A percentile compares a stretch with the other conserved stretches of the same genome.
These are phyloP conservation scores for Dendrobium chrysotoxum DNA, from an alignment of 106 monocot species.

Conservation along the genomic window DNA sequence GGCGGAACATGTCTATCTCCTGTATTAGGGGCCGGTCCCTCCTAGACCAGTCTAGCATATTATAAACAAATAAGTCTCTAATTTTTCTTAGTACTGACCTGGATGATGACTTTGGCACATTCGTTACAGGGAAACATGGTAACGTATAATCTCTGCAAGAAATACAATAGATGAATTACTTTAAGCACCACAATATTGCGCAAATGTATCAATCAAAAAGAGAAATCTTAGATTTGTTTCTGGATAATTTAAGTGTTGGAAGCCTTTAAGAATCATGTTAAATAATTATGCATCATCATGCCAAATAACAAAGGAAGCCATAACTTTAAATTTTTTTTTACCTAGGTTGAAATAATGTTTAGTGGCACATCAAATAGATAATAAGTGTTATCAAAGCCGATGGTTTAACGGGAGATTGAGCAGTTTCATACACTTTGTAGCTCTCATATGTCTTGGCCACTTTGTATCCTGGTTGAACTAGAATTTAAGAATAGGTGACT, in stretches of 20 bases:
- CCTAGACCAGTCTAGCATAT: too few species aligned
- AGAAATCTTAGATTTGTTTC: too few species aligned
- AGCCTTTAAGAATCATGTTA: too few species aligned
- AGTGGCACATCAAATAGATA: too few species aligned
- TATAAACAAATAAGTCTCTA: neutral
- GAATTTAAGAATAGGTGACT: too few species aligned
- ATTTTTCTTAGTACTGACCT: conserved; percentile 36
- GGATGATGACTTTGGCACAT: conserved; percentile 95
- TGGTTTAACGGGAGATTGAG: too few species aligned
- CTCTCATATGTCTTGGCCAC: too few species aligned
- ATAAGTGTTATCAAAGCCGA: too few species aligned
- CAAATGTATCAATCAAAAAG: neutral
- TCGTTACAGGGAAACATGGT: conserved; percentile 99
- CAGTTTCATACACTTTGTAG: too few species aligned
- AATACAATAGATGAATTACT: neutral
- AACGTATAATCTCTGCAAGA: conserved; percentile 81
- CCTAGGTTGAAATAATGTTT: neutral
- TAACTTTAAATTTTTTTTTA: neutral
- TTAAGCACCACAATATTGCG: neutral
- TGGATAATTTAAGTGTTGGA: neutral
- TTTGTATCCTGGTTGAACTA: too few species aligned
- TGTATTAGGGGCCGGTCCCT: too few species aligned
- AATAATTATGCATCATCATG: neutral
- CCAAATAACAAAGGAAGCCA: neutral
- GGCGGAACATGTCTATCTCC: too few species aligned